A percentile compares a stretch with the other conserved stretches of the same genome.
Evolutionary conservation across 306 rosid species (phyloP).

Genomic region (Cucumis hystrix): DNA sequence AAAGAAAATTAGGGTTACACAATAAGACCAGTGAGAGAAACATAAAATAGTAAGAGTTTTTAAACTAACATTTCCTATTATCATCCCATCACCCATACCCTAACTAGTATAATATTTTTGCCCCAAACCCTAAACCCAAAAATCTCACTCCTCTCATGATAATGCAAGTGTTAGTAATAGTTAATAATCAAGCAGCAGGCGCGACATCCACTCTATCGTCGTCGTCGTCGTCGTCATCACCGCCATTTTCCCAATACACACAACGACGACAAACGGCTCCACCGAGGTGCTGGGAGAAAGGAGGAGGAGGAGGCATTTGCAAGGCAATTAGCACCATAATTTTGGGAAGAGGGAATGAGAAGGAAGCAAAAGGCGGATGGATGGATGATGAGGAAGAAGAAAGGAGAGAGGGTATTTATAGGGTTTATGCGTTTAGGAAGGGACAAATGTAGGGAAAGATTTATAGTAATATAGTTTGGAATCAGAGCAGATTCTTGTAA

Average conservation of each 20-base stretch:
- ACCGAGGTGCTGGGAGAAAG: neutral
- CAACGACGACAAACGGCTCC: too few species aligned
- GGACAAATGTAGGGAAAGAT: neutral
- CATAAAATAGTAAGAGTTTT: neutral
- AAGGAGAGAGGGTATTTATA: neutral
- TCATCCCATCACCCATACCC: neutral
- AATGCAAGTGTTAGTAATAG: neutral
- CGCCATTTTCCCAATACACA: neutral
- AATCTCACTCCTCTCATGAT: neutral
- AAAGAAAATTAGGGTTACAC: neutral
- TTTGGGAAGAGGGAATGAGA: neutral
- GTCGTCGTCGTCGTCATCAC: conserved; percentile 12
- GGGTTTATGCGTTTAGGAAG: neutral
- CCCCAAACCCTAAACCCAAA: neutral
- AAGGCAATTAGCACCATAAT: neutral
- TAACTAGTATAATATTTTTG: neutral
- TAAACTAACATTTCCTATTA: neutral
- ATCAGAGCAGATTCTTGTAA: neutral
- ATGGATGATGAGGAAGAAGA: neutral
- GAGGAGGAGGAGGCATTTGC: neutral
- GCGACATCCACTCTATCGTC: conserved; percentile 3
- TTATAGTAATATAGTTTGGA: neutral
- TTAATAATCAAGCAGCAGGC: neutral
- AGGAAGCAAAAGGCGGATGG: neutral
- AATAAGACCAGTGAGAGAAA: neutral